Base-by-base conservation (phyloP, 495 filamentous ascomycete genomes). In the Penicillium egyptiacum region DNA sequence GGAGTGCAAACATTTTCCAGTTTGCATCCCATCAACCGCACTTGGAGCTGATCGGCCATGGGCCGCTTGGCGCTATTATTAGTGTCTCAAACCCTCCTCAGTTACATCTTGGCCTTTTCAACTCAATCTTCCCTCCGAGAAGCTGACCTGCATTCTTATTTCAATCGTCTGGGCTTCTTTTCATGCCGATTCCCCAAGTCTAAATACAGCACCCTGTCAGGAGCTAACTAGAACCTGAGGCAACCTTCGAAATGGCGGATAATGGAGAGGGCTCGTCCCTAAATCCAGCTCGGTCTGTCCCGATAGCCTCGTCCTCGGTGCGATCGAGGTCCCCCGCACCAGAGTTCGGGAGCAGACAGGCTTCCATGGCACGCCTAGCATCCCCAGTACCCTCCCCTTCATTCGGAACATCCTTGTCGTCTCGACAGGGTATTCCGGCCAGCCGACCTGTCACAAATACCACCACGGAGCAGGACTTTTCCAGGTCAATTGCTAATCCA, bases 321-420 rank as follows among this genome's bases (percentile, higher is more conserved):
- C 70, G 70, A 22, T 72, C 74, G 16, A 65, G 70, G 12, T 81
- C 79, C 14, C 78, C 77, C 47, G 63, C 66, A 23, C 59, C 72
- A 28, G 78, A 78, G 11, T 78, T 81, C n/a, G 69, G 78, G 14
- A 76, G 75, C 55, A 79, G 89, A 72, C 84, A 84, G 39, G 79
- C 84, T 45, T 86, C 86, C 5, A 91, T 82, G 53, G 88, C 88
- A 31, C 83, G 89, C 56, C 76, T 92, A 20, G 86, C 86, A 23
- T 88, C 88, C 2, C 88, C 89, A 5, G 72, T 89, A 7, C 81
- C 82, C 28, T 84, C 85, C 35, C 67, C 68, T 28, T 74, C 78
- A 11, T 44, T 69, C 0, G 66, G 64, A 8, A 73, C 66, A 31
- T 79, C 83, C 19, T 70, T 79, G 26, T 70, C 78, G 1, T 58